Conservation (phyloP, 2,329 filamentous ascomycete genomes). For the Neocucurbitaria cava region DNA sequence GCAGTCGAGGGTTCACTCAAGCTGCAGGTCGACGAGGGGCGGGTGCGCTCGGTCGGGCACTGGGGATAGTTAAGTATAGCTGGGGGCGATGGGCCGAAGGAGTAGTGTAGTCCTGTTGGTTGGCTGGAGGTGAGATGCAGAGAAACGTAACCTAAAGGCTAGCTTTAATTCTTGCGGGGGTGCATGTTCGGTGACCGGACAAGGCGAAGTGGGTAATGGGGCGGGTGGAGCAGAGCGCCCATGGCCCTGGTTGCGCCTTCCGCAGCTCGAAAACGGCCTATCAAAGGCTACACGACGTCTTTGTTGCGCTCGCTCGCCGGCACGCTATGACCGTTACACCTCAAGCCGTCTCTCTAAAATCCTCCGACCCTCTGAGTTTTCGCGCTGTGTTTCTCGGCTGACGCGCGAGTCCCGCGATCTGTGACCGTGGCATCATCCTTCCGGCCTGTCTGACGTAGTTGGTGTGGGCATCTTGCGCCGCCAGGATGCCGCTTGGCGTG, state of each 20-base stretch:
- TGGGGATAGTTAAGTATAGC: slow-evolving; percentile 13
- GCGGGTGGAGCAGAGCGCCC: neutral
- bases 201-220: slow-evolving; percentile 13
- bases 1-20: neutral
- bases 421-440: slow-evolving; percentile 3
- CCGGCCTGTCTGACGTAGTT: slow-evolving; percentile 12
- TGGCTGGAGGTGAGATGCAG: neutral
- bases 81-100: neutral
- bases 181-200: slow-evolving; percentile 21
- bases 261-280: slow-evolving; percentile 19
- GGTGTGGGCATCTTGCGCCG: neutral
- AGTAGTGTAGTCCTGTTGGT: neutral
- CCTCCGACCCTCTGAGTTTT: slow-evolving; percentile 16
- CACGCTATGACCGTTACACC: slow-evolving; percentile 24
- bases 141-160: slow-evolving; percentile 1
- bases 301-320: slow-evolving; percentile 1
- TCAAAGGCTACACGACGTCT: slow-evolving; percentile 15
- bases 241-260: slow-evolving; percentile 13
- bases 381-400: slow-evolving; percentile 10
- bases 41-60: slow-evolving; percentile 1
- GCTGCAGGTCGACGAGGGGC: slow-evolving; percentile 3
- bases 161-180: slow-evolving; percentile 24
- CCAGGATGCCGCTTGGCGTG: neutral
- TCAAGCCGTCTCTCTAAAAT: slow-evolving; percentile 3
- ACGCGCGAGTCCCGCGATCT: slow-evolving; percentile 12